Conservation (phyloP, 495 filamentous ascomycete genomes). For the Podospora conica region DNA sequence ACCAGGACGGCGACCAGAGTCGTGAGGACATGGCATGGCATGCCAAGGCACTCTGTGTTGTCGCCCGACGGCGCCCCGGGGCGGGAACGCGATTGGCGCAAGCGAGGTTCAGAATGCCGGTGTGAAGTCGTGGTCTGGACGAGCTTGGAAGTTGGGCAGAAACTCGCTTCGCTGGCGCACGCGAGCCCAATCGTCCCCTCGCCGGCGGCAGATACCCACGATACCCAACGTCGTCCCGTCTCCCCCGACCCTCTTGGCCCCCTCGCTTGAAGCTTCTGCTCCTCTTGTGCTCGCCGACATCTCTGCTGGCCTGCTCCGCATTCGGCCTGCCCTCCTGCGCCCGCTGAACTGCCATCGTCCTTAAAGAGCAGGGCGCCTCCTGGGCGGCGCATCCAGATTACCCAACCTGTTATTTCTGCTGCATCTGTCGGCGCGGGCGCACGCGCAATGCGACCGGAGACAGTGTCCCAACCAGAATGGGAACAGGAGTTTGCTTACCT, state of each 20-base stretch:
- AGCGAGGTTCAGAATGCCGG: constrained; percentile 15
- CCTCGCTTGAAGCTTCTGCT: neutral
- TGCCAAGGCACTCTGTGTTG: constrained; percentile 16
- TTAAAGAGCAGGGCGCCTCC: constrained; percentile 10
- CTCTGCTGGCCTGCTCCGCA: constrained; percentile 5
- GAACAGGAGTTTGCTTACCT: constrained; percentile 6
- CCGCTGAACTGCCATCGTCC: neutral
- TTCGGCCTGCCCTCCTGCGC: neutral
- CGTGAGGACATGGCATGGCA: neutral
- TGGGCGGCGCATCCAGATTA: neutral
- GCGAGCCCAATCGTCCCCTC: constrained; percentile 7
- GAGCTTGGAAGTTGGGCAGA: constrained; percentile 20
- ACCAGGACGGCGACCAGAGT: neutral
- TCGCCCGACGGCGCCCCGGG: constrained; percentile 20
- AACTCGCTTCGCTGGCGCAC: constrained; percentile 19
- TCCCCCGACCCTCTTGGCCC: neutral
- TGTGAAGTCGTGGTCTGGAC: constrained; percentile 17
- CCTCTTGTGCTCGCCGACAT: constrained; percentile 3
- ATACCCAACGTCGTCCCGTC: constrained; percentile 8
- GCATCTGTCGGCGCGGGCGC: constrained; percentile 4
- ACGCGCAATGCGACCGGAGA: constrained; percentile 3
- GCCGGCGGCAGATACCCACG: constrained; percentile 3
- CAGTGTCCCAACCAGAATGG: constrained; percentile 3
- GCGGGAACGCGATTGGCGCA: constrained; percentile 23
- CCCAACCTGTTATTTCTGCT: neutral